Evolutionary conservation across 164 flowering plant species (phyloP), one percentile per base, ranked within the genome.

Genomic region (Magnolia kwangsiensis): DNA sequence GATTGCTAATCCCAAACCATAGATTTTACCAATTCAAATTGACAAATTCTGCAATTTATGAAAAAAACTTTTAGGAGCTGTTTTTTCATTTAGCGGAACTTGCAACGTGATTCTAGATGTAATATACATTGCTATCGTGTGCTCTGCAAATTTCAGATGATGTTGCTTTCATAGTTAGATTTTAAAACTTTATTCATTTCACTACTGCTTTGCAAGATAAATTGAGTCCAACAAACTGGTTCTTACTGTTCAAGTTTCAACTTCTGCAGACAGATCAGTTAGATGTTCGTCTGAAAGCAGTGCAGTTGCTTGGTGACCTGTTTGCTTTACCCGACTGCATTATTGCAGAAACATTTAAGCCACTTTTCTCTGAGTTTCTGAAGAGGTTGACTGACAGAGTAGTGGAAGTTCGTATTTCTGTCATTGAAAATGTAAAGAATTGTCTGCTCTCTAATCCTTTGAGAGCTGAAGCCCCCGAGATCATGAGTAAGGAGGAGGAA

Each of bases 311-410:
- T 21, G 98, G 98, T 27, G 90, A 91, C 71, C 81, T 96, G 50
- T 94, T 94, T 89, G 85, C 97, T 71, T 81, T 94, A 65, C 90
- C 93, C 1, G 89, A 83, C 3, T 82, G 82, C 83, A 29, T 80
- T 8, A 87, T 92, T 70, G 72, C 90, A 77, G 95, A 90, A 80
- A 82, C 84, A 64, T 96, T 92, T 82, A 89, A 84, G 81, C 91
- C 97, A 16, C 83, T 96, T 8, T 91, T 94, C 85, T 81, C 83
- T 1, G 99, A 96, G 83, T 94, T 94, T 77, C 74, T 96, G 78
- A 94, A 94, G 84, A 90, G 98, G 81, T 81, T 92, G 86, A 88
- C 98, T 74, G 99, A 96, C 86, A 91, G 92, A 88, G 88, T 81
- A 24, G 92, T 85, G 71, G 92, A 82, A 51, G 92, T 96, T 74